Evolutionary conservation across 805 yeast genomes (phyloP), one percentile per base, ranked within the genome.

Genomic region (Komagataella ulmi): DNA sequence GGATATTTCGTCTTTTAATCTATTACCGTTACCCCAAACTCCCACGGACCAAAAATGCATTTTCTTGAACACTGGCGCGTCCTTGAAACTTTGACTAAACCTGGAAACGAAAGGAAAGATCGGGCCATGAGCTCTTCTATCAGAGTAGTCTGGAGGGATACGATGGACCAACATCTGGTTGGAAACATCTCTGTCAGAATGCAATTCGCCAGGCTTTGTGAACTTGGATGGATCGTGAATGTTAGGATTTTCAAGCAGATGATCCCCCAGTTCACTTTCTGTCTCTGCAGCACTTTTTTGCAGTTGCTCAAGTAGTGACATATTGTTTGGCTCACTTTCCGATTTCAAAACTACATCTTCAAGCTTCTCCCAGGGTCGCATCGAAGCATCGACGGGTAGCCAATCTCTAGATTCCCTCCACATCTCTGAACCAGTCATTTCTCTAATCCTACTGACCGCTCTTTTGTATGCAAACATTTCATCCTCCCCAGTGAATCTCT

Each of bases 401-500:
- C 88, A 83, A 52, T 71, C 63, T 6, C 67, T 63, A 17, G 64
- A 65, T 3, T 57, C 51, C 55, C 84, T 72, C 84, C 87, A 83
- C 6, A 54, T 54, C 3, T 49, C 51, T 1, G 67, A 60, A 24
- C 60, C 58, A 1, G 64, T 59, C 70, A 67, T 66, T 30, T 60
- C 71, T 50, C 71, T 70, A 44, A 84, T 71, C 55, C 90, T 66
- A 58, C 83, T 79, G 1, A 83, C 81, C 0, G 90, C 89, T 56
- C 90, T 66, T 55, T 78, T 79, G 58, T 75, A 83, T 3, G 90
- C 88, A 65, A 83, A 83, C 65, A 74, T 74, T 60, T 84, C 90
- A 63, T 83, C 90, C 58, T 84, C 88, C 21, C 90, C 90, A 0
- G 88, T 83, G 58, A 83, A 84, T 7, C 80, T 79, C 8, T 70